Base-by-base conservation (phyloP, 208 protist species). In the Crithidia fasciculata region DNA sequence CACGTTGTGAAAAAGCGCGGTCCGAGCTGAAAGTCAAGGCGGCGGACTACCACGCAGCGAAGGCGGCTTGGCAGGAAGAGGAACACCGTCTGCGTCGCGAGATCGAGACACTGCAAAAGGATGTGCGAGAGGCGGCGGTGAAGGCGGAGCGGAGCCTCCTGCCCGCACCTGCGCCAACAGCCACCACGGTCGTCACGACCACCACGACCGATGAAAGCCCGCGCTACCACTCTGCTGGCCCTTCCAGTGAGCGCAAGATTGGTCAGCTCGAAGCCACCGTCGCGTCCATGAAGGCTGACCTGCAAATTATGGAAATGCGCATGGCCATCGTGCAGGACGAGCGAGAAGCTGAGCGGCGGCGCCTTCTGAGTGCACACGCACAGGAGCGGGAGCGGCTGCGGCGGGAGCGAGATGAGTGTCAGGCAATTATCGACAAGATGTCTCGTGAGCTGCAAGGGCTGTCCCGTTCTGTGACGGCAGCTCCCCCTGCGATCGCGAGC, bases 401-500 rank as follows among this genome's bases (percentile, higher is more conserved):
- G 4, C 40, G 66, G 9, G 88, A 93, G 67, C 62, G 80, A 8
- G 78, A 91, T n/a, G 81, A 91, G 72, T 91, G 83, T 61, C 83
- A 85, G 59, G 28, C 41, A 10, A 80, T 86, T 18, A 72, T 93
- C 8, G 72, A 89, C 57, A 77, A 68, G 19, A 90, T 92, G 84
- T 79, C 80, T 10, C 78, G 61, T 40, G 87, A 89, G 64, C 55
- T 92, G 18, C 68, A 88, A 67, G 40, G 41, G 49, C 61, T 89
- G 67, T 75, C 84, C 2, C 47, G 62, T 49, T 72, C 78, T 0
- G 72, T 75, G 36, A 49, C 64, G 39, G 63, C 69, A 12, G 59
- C 76, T 6, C 70, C 60, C 4, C 72, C 57, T 4, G 75, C 72
- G 8, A 73, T 72, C 67, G 50, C 60, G 7, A 78, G 53, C 50